Evolutionary conservation across 177 flowering plant genomes (phyloP), one percentile per base, ranked within the genome.

Genomic region (Tripterygium wilfordii): DNA sequence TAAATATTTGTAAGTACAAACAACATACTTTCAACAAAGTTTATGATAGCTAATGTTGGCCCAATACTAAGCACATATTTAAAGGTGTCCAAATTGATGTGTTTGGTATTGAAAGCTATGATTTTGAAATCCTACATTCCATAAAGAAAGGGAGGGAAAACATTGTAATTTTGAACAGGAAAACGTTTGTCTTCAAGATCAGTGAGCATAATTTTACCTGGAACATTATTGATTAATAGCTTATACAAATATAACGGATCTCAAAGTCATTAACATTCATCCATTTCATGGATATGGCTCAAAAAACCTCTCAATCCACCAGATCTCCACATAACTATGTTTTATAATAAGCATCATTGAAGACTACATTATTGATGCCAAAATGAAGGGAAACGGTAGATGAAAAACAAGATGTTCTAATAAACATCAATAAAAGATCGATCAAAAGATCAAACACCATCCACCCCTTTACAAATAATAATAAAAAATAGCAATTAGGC

Each of bases 271-370:
- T 30, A 22, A 33, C 8, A 38, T 7, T 14, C 3, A 41, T 46
- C 27, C n/a, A n/a, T n/a, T n/a, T n/a, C 35, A 57, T 49, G 36
- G 23, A 53, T 79, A 46, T 19, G 89, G 97, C 99, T 89, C 59
- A 94, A 94, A 67, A 78, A 89, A 62, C 89, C 99, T 67, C 89
- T 94, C 61, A 94, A 94, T 56, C 89, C 99, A 65, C 89, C 99
- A 67, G 89, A 94, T 65, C 89, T 94, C 57, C 99, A n/a, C n/a
- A n/a, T n/a, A n/a, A n/a, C n/a, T n/a, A n/a, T n/a, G n/a, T n/a
- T n/a, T n/a, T n/a, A n/a, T n/a, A n/a, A n/a, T n/a, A n/a, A n/a
- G n/a, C n/a, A n/a, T n/a, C n/a, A n/a, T n/a, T n/a, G n/a, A n/a
- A n/a, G n/a, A n/a, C n/a, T n/a, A n/a, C n/a, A n/a, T n/a, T n/a